Conservation (phyloP, 2,329 filamentous ascomycete species). For the Neonectria faginata region DNA sequence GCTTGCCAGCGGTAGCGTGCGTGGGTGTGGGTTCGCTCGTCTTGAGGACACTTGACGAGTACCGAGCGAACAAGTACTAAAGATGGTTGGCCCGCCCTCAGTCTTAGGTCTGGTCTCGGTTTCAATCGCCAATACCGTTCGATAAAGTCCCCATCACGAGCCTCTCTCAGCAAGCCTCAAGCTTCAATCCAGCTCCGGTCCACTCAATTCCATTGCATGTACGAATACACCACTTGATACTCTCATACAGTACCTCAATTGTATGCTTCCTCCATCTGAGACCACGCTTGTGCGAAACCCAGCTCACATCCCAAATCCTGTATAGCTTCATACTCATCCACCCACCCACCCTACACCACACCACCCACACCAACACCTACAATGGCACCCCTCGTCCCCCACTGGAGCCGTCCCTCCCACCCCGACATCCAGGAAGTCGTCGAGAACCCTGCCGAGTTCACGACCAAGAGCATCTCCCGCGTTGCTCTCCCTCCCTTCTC, state of each 20-base stretch:
- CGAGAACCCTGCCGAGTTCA: constrained; percentile 65
- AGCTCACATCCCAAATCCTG: constrained; percentile 3
- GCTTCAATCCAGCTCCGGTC: background rate
- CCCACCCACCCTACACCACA: constrained; percentile 10
- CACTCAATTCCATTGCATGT: constrained; percentile 4
- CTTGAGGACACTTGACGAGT: constrained; percentile 5
- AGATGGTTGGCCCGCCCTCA: constrained; percentile 26
- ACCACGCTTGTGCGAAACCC: background rate
- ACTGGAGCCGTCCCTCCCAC: constrained; percentile 72
- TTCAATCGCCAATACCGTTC: constrained; percentile 4
- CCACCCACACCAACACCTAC: constrained; percentile 23
- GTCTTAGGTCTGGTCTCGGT: constrained; percentile 13
- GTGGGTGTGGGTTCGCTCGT: constrained; percentile 12
- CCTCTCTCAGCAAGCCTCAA: constrained; percentile 18
- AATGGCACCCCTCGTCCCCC: constrained; percentile 69
- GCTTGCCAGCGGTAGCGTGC: background rate
- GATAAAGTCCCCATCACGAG: constrained; percentile 13
- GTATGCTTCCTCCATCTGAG: constrained; percentile 3
- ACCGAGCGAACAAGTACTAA: constrained; percentile 33
- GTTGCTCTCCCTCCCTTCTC: constrained; percentile 69
- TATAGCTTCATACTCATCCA: constrained; percentile 8
- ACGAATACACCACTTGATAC: constrained; percentile 1
- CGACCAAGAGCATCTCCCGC: constrained; percentile 69
- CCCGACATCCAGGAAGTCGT: constrained; percentile 68
- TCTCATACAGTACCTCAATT: background rate